Evolutionary conservation across 257 asterid species (phyloP), one percentile per base, ranked within the genome.

Genomic region (Penstemon davidsonii): DNA sequence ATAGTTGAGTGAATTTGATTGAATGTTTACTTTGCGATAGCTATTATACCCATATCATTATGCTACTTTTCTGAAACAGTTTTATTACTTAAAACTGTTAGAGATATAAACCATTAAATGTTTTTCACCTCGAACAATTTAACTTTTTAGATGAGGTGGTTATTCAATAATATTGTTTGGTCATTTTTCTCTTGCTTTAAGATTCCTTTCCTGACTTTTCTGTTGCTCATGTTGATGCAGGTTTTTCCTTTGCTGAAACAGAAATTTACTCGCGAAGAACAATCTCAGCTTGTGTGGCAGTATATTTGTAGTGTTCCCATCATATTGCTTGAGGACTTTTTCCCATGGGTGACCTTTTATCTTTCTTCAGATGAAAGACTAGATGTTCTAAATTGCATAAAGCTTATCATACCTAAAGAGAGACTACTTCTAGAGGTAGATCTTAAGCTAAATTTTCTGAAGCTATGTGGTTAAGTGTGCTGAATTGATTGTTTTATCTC

Each of bases 211-310:
- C 49, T 59, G 15, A 38, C n/a, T 59, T 13, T 58, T 59, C 36
- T 8, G 25, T 54, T 64, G 55, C 44, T 3, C 52, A 10, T 74
- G 44, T 73, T 55, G 36, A 33, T 84, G 81, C 89, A 91, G 96
- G 85, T 91, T 66, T 91, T 91, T 62, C 92, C 95, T 55, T 74
- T 83, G 83, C 65, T 91, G 77, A 71, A 75, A 78, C 62, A 87
- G 76, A 71, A 82, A 38, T 82, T 89, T 70, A 67, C 88, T 40
- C 71, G 80, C 4, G 73, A 85, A 64, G 86, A 89, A 77, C 98
- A 91, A 80, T 85, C 84, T 68, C 84, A 83, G 79, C 86, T 92
- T 33, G 88, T 89, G 54, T 87, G 96, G 96, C 94, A 74, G 84
- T 89, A 82, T 45, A 84, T 91, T 66, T 89, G 98, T 80, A 83